Percentiles rank a stretch among this genome's conserved stretches.
Conservation (phyloP, 1,284 basidiomycete genomes). For the Boletus nobilissimus region DNA sequence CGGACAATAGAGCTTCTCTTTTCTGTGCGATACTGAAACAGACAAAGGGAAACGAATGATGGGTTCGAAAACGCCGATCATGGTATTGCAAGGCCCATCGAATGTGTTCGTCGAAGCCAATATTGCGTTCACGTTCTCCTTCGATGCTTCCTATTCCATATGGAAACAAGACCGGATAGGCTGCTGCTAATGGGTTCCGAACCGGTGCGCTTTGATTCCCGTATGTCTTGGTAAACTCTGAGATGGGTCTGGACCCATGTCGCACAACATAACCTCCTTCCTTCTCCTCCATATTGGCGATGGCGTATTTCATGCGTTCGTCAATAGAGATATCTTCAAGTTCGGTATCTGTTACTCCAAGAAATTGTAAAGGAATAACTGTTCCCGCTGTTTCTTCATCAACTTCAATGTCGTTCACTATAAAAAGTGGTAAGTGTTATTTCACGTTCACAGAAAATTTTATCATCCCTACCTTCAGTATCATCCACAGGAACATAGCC, state of each 20-base stretch:
- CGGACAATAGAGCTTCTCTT: constrained; percentile 27
- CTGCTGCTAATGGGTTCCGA: background rate
- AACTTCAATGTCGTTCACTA: too few relatives aligned
- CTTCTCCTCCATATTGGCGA: background rate
- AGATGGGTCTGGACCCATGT: background rate
- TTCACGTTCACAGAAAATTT: too few relatives aligned
- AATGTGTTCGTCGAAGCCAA: too few relatives aligned
- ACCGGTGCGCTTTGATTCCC: too few relatives aligned
- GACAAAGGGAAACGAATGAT: constrained; percentile 34
- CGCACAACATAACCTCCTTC: background rate
- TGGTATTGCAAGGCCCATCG: too few relatives aligned
- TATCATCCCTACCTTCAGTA: too few relatives aligned
- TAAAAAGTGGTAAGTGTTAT: too few relatives aligned
- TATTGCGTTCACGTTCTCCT: too few relatives aligned
- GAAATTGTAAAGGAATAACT: background rate
- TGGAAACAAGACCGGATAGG: background rate
- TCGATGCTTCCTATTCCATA: too few relatives aligned
- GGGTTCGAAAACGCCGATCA: background rate
- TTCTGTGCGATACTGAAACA: constrained; percentile 30
- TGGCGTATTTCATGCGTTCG: background rate
- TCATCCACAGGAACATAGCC: background rate
- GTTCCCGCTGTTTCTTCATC: too few relatives aligned
- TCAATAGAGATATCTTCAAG: background rate
- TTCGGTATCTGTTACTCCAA: background rate
- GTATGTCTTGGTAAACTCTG: too few relatives aligned